Conservation (phyloP, 1,284 basidiomycete genomes). For the Ceratobasidium sp. region DNA sequence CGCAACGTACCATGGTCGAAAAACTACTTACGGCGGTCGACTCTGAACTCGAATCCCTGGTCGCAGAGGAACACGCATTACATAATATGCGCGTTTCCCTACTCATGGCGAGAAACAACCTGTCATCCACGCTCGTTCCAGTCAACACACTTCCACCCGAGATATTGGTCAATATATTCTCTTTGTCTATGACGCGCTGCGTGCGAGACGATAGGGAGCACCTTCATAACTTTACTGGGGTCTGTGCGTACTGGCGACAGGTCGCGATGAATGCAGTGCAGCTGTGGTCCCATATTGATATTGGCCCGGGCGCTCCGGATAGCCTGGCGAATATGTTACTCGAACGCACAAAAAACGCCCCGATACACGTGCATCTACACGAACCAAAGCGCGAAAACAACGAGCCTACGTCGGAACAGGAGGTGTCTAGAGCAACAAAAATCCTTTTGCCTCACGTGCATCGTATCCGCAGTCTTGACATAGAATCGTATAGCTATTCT, state of each 20-base stretch:
- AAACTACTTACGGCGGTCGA: neutral
- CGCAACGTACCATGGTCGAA: neutral
- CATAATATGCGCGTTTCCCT: neutral
- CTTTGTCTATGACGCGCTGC: neutral
- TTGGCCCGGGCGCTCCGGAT: neutral
- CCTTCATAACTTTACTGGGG: neutral
- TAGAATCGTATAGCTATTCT: neutral
- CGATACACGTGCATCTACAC: slow-evolving; percentile 4
- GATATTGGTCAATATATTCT: slow-evolving; percentile 3
- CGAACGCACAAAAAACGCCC: neutral
- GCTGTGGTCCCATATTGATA: neutral
- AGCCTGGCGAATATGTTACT: neutral
- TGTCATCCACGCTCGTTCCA: neutral
- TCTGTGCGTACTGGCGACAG: slow-evolving; percentile 5
- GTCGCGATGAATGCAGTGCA: neutral
- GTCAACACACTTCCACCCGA: slow-evolving; percentile 19
- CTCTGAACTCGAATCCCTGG: neutral
- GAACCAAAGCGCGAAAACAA: neutral
- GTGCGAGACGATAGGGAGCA: neutral
- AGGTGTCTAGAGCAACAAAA: neutral
- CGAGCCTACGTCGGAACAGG: neutral
- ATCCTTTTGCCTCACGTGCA: neutral
- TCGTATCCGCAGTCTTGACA: neutral
- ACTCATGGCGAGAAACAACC: neutral
- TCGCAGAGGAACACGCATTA: neutral